Conservation (phyloP, 345 rosid genomes). For the Boechera retrofracta region DNA sequence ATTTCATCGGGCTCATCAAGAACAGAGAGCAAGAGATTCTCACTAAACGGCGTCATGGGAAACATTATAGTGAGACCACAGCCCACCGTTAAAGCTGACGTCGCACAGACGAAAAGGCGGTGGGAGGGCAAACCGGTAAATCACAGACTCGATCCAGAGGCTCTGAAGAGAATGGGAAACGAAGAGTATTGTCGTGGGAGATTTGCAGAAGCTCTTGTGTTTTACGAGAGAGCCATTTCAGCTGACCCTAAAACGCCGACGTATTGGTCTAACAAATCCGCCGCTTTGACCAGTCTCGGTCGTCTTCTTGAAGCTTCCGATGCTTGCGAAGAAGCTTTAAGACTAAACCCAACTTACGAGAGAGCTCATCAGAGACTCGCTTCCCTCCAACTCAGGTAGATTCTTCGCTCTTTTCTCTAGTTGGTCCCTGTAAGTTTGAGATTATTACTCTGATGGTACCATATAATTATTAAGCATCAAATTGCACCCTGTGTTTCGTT, state of each 20-base stretch:
- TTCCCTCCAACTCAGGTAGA: slow-evolving; percentile 61
- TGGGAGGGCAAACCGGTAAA: slow-evolving; percentile 39
- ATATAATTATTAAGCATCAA: neutral
- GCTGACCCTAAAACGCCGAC: slow-evolving; percentile 70
- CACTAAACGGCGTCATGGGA: slow-evolving; percentile 60
- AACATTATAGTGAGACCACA: slow-evolving; percentile 70
- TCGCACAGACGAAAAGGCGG: slow-evolving; percentile 36
- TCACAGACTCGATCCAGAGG: slow-evolving; percentile 60
- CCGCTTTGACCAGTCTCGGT: slow-evolving; percentile 86
- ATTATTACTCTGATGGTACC: neutral
- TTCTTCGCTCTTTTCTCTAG: neutral
- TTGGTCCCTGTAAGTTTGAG: neutral
- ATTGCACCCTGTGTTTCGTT: neutral
- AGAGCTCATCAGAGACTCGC: slow-evolving; percentile 81
- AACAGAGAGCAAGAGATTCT: slow-evolving; percentile 41
- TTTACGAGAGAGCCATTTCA: slow-evolving; percentile 75
- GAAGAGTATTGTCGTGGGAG: slow-evolving; percentile 75
- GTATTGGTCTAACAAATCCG: slow-evolving; percentile 77
- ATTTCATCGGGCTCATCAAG: slow-evolving; percentile 50
- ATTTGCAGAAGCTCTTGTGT: slow-evolving; percentile 73
- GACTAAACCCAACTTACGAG: slow-evolving; percentile 64
- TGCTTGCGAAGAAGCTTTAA: slow-evolving; percentile 78
- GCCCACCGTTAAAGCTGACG: slow-evolving; percentile 37
- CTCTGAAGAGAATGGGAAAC: slow-evolving; percentile 72
- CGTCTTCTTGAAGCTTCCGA: slow-evolving; percentile 70